phyloP scores from a whole-genome alignment of 345 rosid genomes.

The Salix suchowensis region DNA sequence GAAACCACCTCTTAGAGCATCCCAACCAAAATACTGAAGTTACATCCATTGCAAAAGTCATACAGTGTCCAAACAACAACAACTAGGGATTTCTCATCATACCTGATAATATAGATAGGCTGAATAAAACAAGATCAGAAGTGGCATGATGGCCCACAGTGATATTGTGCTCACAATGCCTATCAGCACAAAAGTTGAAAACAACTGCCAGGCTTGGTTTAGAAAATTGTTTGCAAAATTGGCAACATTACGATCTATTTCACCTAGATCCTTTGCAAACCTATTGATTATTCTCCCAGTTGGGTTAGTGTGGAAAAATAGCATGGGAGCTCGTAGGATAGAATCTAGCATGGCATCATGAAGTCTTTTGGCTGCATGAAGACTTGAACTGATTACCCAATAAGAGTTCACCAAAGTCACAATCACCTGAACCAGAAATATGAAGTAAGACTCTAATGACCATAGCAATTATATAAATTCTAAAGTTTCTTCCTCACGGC shows the following conservation, averaged over 20 bases:
- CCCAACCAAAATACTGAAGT: neutral
- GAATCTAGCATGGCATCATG: conserved; percentile 89
- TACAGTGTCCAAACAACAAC: neutral
- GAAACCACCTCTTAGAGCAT: neutral
- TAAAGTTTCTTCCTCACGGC: neutral
- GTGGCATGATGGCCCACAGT: conserved; percentile 97
- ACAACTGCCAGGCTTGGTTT: conserved; percentile 75
- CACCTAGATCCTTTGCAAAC: conserved; percentile 95
- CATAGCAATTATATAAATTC: neutral
- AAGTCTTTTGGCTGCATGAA: conserved; percentile 79
- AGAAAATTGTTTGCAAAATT: conserved; percentile 64
- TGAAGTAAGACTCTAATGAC: neutral
- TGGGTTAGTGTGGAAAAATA: conserved; percentile 96
- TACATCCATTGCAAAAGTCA: neutral
- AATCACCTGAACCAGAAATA: conserved; percentile 53
- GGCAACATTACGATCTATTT: conserved; percentile 84
- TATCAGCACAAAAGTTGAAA: conserved; percentile 85
- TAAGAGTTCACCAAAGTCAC: conserved; percentile 79
- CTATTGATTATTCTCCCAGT: conserved; percentile 88
- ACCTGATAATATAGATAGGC: conserved; percentile 95
- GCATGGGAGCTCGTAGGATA: conserved; percentile 92
- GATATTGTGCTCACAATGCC: conserved; percentile 96
- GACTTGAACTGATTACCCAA: conserved; percentile 83
- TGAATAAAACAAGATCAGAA: conserved; percentile 79
- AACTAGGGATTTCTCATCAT: neutral